Evolutionary conservation across 768 basidiomycete species (phyloP).

Genomic region (Pulveroboletus frians): DNA sequence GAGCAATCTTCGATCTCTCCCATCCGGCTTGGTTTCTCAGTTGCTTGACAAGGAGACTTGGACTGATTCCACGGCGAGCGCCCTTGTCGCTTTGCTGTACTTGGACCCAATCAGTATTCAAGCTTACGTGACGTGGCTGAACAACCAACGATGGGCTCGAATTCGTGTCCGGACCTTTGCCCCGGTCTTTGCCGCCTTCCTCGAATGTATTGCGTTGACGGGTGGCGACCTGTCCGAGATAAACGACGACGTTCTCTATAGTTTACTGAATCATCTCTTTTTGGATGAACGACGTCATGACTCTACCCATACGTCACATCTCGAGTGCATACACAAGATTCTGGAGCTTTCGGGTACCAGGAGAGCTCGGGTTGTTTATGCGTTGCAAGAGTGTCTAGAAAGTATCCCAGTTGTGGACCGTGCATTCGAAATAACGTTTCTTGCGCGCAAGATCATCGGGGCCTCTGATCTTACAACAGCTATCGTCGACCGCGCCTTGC

Average conservation of each 20-base stretch:
- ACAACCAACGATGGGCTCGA: constrained; percentile 13
- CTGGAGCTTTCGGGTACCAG: constrained; percentile 22
- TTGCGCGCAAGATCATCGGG: constrained; percentile 29
- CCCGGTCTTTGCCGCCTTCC: constrained; percentile 40
- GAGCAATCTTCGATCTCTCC: constrained; percentile 6
- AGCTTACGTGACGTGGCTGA: constrained; percentile 39
- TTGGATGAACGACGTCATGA: neutral
- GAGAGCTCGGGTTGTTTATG: constrained; percentile 13
- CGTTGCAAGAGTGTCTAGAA: constrained; percentile 27
- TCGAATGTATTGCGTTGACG: constrained; percentile 35
- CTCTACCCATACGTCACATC: neutral
- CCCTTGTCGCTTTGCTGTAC: constrained; percentile 44
- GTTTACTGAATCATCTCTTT: constrained; percentile 27
- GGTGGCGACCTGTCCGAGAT: constrained; percentile 16
- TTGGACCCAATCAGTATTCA: constrained; percentile 24
- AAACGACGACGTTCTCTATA: constrained; percentile 27
- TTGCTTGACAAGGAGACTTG: constrained; percentile 42
- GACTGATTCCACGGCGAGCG: constrained; percentile 40
- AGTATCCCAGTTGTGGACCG: constrained; percentile 22
- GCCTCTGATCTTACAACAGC: constrained; percentile 21
- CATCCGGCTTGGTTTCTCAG: constrained; percentile 24
- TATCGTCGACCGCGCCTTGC: constrained; percentile 44
- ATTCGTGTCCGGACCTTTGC: constrained; percentile 28
- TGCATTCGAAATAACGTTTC: constrained; percentile 27
- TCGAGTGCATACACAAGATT: constrained; percentile 30